These are phyloP conservation scores for Penicillium fuscoglaucum DNA, from an alignment of 2,329 filamentous ascomycete genomes.

Conservation along the genomic window DNA sequence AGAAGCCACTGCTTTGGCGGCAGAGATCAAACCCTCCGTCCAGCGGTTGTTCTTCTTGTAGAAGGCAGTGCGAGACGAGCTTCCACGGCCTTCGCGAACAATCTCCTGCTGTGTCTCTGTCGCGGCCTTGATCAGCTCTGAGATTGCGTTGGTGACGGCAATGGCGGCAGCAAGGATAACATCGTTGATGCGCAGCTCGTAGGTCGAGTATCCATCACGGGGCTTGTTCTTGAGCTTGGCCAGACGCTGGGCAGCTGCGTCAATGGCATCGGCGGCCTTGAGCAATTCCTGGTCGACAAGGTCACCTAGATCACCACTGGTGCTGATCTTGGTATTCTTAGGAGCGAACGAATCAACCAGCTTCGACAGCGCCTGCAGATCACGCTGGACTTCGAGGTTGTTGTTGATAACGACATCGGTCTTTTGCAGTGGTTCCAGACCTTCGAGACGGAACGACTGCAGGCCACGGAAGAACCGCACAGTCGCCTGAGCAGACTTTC, in stretches of 20 bases:
- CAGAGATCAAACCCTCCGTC: slow-evolving; percentile 96
- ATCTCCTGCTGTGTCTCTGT: slow-evolving; percentile 94
- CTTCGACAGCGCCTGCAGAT: slow-evolving; percentile 90
- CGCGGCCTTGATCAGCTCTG: slow-evolving; percentile 90
- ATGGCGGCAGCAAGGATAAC: slow-evolving; percentile 90
- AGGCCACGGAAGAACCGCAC: slow-evolving; percentile 94
- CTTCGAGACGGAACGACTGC: slow-evolving; percentile 90
- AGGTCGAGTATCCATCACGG: slow-evolving; percentile 91
- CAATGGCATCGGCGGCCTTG: slow-evolving; percentile 94
- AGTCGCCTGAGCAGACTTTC: slow-evolving; percentile 80
- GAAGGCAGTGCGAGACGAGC: slow-evolving; percentile 84
- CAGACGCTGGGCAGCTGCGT: slow-evolving; percentile 83
- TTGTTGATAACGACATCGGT: slow-evolving; percentile 96
- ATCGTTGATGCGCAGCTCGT: slow-evolving; percentile 94
- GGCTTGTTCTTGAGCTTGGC: slow-evolving; percentile 94
- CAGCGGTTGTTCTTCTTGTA: slow-evolving; percentile 99
- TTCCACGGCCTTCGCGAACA: slow-evolving; percentile 85
- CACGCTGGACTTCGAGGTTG: slow-evolving; percentile 94
- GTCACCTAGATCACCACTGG: slow-evolving; percentile 83
- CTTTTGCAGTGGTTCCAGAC: slow-evolving; percentile 86
- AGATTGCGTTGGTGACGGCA: slow-evolving; percentile 91
- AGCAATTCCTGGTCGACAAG: slow-evolving; percentile 87
- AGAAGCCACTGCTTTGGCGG: slow-evolving; percentile 89
- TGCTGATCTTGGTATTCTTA: slow-evolving; percentile 76
- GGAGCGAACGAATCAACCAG: slow-evolving; percentile 89